phyloP scores from a whole-genome alignment of 2,329 filamentous ascomycete genomes.

The Fusarium buharicum region DNA sequence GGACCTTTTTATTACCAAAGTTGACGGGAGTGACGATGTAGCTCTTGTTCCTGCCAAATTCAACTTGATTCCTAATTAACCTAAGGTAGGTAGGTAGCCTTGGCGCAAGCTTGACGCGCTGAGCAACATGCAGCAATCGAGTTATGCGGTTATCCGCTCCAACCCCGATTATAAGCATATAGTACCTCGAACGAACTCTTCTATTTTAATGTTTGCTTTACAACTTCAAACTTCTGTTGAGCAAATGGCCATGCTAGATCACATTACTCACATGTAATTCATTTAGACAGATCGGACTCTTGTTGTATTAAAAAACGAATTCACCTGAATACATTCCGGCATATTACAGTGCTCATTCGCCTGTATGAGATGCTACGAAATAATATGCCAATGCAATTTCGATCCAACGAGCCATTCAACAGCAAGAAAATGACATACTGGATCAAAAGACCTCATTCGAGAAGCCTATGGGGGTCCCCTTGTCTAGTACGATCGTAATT shows the following conservation, averaged over 20 bases:
- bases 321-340: not conserved
- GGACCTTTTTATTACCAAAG: slow-evolving; percentile 28
- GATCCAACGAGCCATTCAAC: not conserved
- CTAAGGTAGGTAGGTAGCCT: too few relatives aligned
- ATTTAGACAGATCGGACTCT: not conserved
- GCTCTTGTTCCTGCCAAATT: slow-evolving; percentile 11
- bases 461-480: not conserved
- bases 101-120: slow-evolving; percentile 13
- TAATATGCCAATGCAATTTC: not conserved
- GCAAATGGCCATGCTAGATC: too few relatives aligned
- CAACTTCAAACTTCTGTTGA: not conserved
- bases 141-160: slow-evolving; percentile 22
- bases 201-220: not conserved
- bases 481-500: slow-evolving; percentile 7
- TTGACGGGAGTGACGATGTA: slow-evolving; percentile 18
- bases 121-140: slow-evolving; percentile 25
- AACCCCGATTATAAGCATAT: slow-evolving; percentile 2
- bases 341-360: not conserved
- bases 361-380: not conserved
- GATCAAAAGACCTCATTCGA: not conserved
- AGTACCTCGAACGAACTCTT: not conserved
- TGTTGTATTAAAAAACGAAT: not conserved
- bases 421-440: not conserved
- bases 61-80: slow-evolving; percentile 33
- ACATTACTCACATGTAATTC: not conserved